phyloP scores from a whole-genome alignment of 768 basidiomycete genomes.

The Cystoderma amianthinum region DNA sequence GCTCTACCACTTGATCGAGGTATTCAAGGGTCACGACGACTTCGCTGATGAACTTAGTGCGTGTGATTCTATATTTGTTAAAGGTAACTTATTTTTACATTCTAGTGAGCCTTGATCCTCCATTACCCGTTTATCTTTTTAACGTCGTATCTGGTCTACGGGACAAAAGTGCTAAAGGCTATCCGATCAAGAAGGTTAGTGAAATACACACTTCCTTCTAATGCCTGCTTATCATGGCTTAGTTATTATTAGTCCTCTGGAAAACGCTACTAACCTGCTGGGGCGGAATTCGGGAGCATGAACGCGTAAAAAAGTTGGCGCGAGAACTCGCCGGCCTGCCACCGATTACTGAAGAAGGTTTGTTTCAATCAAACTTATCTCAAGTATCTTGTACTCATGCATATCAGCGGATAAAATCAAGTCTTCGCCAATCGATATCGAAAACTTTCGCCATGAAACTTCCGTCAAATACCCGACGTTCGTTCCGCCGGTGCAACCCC shows the following conservation, averaged over 20 bases:
- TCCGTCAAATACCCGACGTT: conserved; percentile 97
- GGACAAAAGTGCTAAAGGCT: conserved; percentile 91
- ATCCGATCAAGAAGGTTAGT: conserved; percentile 91
- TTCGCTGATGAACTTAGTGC: conserved; percentile 96
- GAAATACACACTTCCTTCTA: background rate
- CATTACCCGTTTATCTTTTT: conserved; percentile 88
- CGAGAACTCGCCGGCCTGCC: conserved; percentile 82
- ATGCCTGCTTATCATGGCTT: background rate
- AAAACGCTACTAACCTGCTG: conserved; percentile 89
- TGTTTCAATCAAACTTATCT: conserved; percentile 3
- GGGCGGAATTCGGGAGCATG: conserved; percentile 85
- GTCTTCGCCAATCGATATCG: conserved; percentile 86
- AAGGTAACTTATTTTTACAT: too few species aligned
- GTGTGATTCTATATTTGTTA: conserved; percentile 18
- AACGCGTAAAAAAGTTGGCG: conserved; percentile 75
- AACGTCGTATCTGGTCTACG: conserved; percentile 83
- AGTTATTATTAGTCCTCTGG: conserved; percentile 94
- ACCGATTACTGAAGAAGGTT: conserved; percentile 38
- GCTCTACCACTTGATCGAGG: conserved; percentile 91
- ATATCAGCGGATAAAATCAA: conserved; percentile 64
- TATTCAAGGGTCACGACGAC: conserved; percentile 88
- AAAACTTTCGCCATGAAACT: conserved; percentile 85
- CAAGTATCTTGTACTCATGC: conserved; percentile 4
- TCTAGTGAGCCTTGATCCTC: conserved; percentile 91
- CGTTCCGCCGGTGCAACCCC: conserved; percentile 44